phyloP scores from a whole-genome alignment of 768 basidiomycete species.

The Dendrothele bispora region DNA sequence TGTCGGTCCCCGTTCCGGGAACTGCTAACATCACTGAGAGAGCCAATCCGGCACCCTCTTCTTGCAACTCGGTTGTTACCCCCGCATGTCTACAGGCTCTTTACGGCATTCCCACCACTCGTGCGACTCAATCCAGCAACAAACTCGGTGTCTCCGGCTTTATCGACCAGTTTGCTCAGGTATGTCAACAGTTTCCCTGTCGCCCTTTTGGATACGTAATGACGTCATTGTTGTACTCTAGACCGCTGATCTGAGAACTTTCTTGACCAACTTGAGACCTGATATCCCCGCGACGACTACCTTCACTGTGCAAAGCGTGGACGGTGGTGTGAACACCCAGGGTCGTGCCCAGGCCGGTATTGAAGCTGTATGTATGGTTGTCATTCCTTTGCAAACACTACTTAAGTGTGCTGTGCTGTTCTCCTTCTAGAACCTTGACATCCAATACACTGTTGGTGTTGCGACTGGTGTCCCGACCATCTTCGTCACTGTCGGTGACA shows the following conservation, averaged over 20 bases:
- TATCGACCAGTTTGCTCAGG: constrained; percentile 32
- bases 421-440: constrained; percentile 23
- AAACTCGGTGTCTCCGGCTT: constrained; percentile 31
- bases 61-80: constrained; percentile 26
- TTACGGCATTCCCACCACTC: constrained; percentile 32
- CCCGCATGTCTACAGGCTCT: constrained; percentile 33
- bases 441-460: constrained; percentile 36
- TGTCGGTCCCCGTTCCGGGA: constrained; percentile 15
- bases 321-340: constrained; percentile 35
- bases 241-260: constrained; percentile 24
- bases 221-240: constrained; percentile 6
- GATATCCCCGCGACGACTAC: constrained; percentile 31
- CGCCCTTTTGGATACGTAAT: neutral
- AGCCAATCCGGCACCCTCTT: constrained; percentile 19
- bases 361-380: constrained; percentile 29
- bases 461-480: constrained; percentile 32
- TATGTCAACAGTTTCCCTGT: neutral
- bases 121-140: constrained; percentile 26
- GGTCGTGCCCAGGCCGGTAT: constrained; percentile 24
- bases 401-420: neutral
- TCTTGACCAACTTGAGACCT: constrained; percentile 24
- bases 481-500: constrained; percentile 33
- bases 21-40: constrained; percentile 10
- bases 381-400: neutral
- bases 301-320: constrained; percentile 34